Evolutionary conservation across 257 asterid genomes (phyloP).

Genomic region (Echium plantagineum): DNA sequence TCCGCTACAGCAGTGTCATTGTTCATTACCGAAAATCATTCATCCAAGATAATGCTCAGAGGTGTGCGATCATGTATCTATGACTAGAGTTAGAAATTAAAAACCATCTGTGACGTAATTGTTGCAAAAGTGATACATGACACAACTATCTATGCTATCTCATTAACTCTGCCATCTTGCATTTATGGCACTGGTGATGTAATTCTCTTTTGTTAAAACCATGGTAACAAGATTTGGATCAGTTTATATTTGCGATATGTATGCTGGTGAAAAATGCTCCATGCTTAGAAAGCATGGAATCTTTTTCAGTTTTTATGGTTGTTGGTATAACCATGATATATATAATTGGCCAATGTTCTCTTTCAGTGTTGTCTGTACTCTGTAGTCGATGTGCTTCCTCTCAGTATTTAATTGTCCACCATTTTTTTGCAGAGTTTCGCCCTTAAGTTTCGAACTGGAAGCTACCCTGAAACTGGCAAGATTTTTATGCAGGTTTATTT

Average conservation of each 20-base stretch:
- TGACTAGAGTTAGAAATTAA: not conserved
- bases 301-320: no score
- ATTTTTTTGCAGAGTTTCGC: slow-evolving; percentile 67
- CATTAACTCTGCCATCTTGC: no score
- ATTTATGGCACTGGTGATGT: no score
- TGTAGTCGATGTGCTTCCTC: not conserved
- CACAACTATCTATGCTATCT: not conserved
- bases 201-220: no score
- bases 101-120: not conserved
- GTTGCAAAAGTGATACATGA: not conserved
- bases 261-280: no score
- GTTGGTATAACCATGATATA: no score
- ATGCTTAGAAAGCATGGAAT: no score
- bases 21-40: slow-evolving; percentile 89
- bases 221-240: no score
- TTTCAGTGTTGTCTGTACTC: no score
- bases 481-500: slow-evolving; percentile 90
- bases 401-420: not conserved
- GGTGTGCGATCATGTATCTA: slow-evolving; percentile 32
- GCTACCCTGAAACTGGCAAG: slow-evolving; percentile 93
- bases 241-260: no score
- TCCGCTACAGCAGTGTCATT: slow-evolving; percentile 78
- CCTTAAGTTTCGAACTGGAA: slow-evolving; percentile 95
- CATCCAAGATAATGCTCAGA: slow-evolving; percentile 95
- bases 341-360: no score